Evolutionary conservation across 2,329 filamentous ascomycete species (phyloP).

Genomic region (Alternaria gaisen): DNA sequence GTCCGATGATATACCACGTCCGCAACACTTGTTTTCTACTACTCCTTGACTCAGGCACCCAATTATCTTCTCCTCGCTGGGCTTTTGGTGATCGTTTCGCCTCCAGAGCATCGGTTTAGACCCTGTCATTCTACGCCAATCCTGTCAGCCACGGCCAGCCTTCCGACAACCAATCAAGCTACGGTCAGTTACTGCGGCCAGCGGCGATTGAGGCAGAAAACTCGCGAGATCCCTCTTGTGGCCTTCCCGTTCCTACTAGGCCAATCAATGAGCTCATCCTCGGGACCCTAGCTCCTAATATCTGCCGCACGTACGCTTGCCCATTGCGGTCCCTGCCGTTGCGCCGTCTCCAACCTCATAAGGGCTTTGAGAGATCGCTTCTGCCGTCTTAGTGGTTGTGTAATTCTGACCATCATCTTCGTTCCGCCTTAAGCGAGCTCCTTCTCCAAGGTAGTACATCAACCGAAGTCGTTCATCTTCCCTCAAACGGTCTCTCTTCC

Average conservation of each 20-base stretch:
- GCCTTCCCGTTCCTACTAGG: conserved; percentile 39
- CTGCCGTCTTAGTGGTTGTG: conserved; percentile 46
- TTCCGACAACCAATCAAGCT: conserved; percentile 41
- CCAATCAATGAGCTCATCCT: conserved; percentile 34
- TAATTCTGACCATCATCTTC: conserved; percentile 48
- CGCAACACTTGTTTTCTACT: conserved; percentile 30
- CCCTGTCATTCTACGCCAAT: conserved; percentile 42
- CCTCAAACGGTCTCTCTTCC: conserved; percentile 37
- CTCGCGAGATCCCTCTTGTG: conserved; percentile 41
- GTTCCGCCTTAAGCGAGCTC: conserved; percentile 51
- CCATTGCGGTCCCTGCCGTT: conserved; percentile 38
- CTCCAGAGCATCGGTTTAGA: conserved; percentile 46
- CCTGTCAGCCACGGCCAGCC: conserved; percentile 41
- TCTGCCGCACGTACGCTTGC: conserved; percentile 38
- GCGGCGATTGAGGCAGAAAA: conserved; percentile 49
- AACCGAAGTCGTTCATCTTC: conserved; percentile 47
- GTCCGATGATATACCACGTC: conserved; percentile 34
- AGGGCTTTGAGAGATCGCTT: conserved; percentile 40
- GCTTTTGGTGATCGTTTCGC: conserved; percentile 46
- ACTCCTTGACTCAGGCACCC: conserved; percentile 27
- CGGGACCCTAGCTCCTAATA: conserved; percentile 32
- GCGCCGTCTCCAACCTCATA: conserved; percentile 44
- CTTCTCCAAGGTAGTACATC: conserved; percentile 39
- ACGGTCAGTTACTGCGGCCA: conserved; percentile 22
- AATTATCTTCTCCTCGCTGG: conserved; percentile 23